These are phyloP conservation scores for Helianthus annuus DNA, from an alignment of 129 eudicot genomes.

Conservation along the genomic window DNA sequence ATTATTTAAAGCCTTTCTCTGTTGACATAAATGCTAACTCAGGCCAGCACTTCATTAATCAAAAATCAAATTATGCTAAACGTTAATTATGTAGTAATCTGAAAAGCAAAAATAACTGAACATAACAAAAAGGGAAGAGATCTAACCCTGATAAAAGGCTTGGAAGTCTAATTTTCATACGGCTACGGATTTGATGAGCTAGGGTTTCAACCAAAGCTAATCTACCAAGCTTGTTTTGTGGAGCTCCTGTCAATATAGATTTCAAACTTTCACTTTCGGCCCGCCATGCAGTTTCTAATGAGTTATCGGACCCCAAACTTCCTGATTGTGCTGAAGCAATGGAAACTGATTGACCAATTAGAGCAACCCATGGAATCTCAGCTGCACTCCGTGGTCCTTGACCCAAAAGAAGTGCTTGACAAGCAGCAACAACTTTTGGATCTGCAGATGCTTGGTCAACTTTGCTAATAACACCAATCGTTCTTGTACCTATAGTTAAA, in stretches of 20 bases:
- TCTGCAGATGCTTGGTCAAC: constrained; percentile 97
- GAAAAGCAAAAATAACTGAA: background rate
- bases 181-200: constrained; percentile 87
- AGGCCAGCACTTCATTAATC: background rate
- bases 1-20: background rate
- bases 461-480: constrained; percentile 93
- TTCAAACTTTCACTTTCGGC: constrained; percentile 97
- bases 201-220: constrained; percentile 93
- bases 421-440: constrained; percentile 93
- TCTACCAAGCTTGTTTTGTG: constrained; percentile 94
- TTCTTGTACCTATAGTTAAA: constrained; percentile 70
- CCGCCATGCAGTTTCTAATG: constrained; percentile 94
- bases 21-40: background rate
- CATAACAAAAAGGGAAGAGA: constrained; percentile 4
- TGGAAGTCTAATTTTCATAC: constrained; percentile 91
- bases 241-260: constrained; percentile 92
- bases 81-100: background rate
- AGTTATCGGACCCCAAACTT: constrained; percentile 80
- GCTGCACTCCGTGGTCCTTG: constrained; percentile 97
- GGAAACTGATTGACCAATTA: constrained; percentile 94
- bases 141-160: constrained; percentile 91
- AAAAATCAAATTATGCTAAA: background rate
- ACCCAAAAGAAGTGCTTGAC: constrained; percentile 85
- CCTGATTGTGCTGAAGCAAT: constrained; percentile 94
- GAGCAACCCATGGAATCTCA: constrained; percentile 97